These are phyloP conservation scores for Stagonosporopsis chrysanthemi DNA, from an alignment of 2,329 filamentous ascomycete species.

Conservation along the genomic window DNA sequence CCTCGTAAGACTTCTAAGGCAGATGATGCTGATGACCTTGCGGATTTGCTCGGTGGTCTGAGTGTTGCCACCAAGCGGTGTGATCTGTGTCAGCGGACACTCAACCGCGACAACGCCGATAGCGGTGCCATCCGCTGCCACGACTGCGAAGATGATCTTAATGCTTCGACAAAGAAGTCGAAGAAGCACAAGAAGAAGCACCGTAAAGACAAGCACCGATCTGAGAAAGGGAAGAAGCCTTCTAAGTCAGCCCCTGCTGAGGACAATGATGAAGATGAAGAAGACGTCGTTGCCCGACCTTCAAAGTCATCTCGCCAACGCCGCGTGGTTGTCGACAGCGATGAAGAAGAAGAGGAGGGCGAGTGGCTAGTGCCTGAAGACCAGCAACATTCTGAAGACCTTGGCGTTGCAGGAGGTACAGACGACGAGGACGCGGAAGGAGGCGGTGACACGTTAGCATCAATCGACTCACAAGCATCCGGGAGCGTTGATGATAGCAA, in stretches of 20 bases:
- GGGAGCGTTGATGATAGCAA: conserved; percentile 60
- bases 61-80: conserved; percentile 80
- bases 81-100: conserved; percentile 78
- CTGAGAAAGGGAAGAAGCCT: conserved; percentile 52
- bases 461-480: conserved; percentile 74
- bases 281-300: conserved; percentile 21
- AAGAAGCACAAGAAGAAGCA: conserved; percentile 53
- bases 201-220: conserved; percentile 52
- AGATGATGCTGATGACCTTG: conserved; percentile 79
- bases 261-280: conserved; percentile 41
- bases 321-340: conserved; percentile 67
- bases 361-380: conserved; percentile 81
- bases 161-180: conserved; percentile 57
- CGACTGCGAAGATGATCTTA: conserved; percentile 78
- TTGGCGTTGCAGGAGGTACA: conserved; percentile 82
- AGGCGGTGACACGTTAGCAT: conserved; percentile 78
- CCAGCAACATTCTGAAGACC: conserved; percentile 65
- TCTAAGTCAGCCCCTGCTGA: conserved; percentile 46
- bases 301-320: conserved; percentile 40
- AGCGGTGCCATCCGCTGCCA: conserved; percentile 68
- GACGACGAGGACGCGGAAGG: conserved; percentile 89
- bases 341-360: conserved; percentile 72
- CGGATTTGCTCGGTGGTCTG: conserved; percentile 85
- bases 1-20: conserved; percentile 56
- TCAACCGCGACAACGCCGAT: conserved; percentile 65